A percentile compares a stretch with the other conserved stretches of the same genome.
These are phyloP conservation scores for Sporothrix pseudoabietina DNA, from an alignment of 2,329 filamentous ascomycete species.

Conservation along the genomic window DNA sequence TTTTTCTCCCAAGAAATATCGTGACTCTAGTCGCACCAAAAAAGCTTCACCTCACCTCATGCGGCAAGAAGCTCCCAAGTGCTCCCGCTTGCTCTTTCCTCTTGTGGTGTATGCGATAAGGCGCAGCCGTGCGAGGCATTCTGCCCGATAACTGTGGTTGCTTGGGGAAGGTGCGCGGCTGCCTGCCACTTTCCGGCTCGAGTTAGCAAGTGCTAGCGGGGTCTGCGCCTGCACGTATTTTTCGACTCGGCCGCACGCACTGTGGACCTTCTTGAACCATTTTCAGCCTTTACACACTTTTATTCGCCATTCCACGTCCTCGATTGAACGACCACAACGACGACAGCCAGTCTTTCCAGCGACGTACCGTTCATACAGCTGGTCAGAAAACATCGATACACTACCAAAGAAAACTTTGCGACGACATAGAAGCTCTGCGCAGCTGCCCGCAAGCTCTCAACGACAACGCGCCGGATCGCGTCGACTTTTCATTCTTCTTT, in stretches of 20 bases:
- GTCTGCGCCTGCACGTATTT: background rate
- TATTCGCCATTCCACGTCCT: no score
- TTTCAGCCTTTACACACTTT: background rate
- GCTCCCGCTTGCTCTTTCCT: background rate
- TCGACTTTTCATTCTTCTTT: background rate
- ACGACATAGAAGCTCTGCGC: background rate
- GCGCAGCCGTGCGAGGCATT: slow-evolving; percentile 13
- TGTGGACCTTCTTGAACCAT: slow-evolving; percentile 6
- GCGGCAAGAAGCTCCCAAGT: background rate
- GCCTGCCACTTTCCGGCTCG: background rate
- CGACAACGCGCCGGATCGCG: slow-evolving; percentile 10
- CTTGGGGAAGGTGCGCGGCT: slow-evolving; percentile 18
- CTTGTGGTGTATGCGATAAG: slow-evolving; percentile 23
- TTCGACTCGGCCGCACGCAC: background rate
- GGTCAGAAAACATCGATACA: background rate
- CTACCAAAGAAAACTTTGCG: background rate
- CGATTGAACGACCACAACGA: background rate
- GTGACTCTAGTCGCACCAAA: slow-evolving; percentile 19
- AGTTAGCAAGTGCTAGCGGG: background rate
- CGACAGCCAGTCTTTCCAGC: background rate
- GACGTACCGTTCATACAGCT: background rate
- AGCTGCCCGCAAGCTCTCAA: background rate
- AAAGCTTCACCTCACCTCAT: slow-evolving; percentile 13
- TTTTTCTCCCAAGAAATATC: background rate
- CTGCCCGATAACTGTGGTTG: slow-evolving; percentile 28